Base-by-base conservation (phyloP, 805 yeast genomes). In the Millerozyma miso region DNA sequence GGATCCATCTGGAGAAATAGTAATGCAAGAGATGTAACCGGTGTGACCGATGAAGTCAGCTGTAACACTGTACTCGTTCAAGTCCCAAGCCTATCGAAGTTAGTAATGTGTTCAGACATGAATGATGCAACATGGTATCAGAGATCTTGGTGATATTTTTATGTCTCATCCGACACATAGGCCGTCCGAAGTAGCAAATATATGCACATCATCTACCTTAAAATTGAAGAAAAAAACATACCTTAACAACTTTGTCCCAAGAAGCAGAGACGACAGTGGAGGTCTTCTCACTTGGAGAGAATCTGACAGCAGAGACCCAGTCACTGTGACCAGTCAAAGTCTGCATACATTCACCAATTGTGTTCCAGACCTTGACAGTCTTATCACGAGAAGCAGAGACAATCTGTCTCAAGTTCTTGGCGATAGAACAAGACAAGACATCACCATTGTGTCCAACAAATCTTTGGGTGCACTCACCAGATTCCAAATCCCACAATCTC, bases 171-270 rank as follows among this genome's bases (percentile, higher is more conserved):
- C 93, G 85, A 68, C 50, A 63, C 59, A 59, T 56, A 69, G 71
- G 73, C 63, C 84, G 88, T 91, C 99, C 79, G 97, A 91, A 91
- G 99, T 91, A 91, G 99, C 99, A 91, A 91, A 93, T 93, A 91
- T 84, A 67, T 58, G 50, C 59, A 71, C 95, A 88, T 87, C 96
- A 87, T 78, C 61, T 78, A 33, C 31, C 29, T 26, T 37, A 39
- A 37, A 34, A 34, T 38, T 35, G 45, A 33, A n/a, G 37, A 40
- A 45, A 20, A 17, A 41, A 43, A 88, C 97, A 79, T 88, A 91
- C 99, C 90, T 93, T 93, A 65, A 95, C 95, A 63, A 90, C 77
- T 80, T 91, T 93, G 76, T 93, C 99, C 91, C 96, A 88, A 70
- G 97, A 95, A 66, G 97, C 97, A 60, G 99, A 91, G 77, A 91